Evolutionary conservation across 2,329 filamentous ascomycete species (phyloP).

Genomic region (Ilyonectria sp.): DNA sequence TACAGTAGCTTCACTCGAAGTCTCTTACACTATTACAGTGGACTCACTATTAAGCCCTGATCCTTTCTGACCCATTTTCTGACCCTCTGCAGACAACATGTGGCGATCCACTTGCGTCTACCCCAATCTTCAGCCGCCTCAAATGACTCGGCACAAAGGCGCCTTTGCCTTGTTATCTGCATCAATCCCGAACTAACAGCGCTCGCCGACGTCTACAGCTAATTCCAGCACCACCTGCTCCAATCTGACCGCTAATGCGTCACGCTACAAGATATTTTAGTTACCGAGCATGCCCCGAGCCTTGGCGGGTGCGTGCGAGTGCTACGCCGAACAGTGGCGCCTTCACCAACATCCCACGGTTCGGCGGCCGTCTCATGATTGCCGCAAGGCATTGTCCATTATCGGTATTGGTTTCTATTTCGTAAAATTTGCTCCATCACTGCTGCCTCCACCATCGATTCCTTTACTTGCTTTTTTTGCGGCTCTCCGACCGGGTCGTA

Average conservation of each 20-base stretch:
- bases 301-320: background rate
- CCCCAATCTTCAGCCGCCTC: background rate
- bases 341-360: too few species aligned
- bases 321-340: background rate
- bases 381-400: background rate
- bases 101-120: background rate
- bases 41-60: too few species aligned
- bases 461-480: slow-evolving; percentile 58
- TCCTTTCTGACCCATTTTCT: too few species aligned
- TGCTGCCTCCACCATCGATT: slow-evolving; percentile 59
- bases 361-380: background rate
- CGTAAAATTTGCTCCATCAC: slow-evolving; percentile 56
- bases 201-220: background rate
- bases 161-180: background rate
- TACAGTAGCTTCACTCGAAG: too few species aligned
- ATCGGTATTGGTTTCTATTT: too few species aligned
- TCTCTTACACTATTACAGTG: too few species aligned
- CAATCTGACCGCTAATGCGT: background rate
- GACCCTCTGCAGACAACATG: too few species aligned
- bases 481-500: slow-evolving; percentile 66
- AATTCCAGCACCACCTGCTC: background rate
- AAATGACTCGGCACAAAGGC: background rate
- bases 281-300: background rate
- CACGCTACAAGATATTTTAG: background rate
- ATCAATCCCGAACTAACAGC: background rate